Percentiles rank a stretch among this genome's conserved stretches.
Conservation (phyloP, 768 basidiomycete species). For the Asterophora parasitica region DNA sequence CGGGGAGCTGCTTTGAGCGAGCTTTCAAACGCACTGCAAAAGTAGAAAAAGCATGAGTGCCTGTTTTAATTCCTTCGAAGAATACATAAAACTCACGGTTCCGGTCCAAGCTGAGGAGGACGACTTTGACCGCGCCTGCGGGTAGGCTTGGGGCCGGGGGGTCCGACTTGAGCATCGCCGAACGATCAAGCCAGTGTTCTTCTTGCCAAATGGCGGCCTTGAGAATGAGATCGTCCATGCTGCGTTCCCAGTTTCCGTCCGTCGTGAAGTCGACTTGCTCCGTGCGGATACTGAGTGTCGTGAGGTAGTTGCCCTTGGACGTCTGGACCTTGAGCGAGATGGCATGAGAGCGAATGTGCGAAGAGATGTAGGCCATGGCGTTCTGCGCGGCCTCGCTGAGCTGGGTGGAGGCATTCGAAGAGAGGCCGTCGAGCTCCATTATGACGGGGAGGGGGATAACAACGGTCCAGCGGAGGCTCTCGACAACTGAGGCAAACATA, state of each 20-base stretch:
- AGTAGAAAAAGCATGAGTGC: constrained; percentile 13
- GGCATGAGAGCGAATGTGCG: constrained; percentile 69
- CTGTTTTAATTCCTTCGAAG: constrained; percentile 1
- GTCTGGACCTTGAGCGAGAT: constrained; percentile 91
- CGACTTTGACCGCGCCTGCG: constrained; percentile 65
- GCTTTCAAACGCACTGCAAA: constrained; percentile 82
- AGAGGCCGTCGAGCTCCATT: constrained; percentile 95
- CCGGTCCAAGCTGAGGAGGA: constrained; percentile 86
- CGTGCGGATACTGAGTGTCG: constrained; percentile 73
- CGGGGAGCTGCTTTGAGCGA: constrained; percentile 77
- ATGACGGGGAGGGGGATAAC: constrained; percentile 91
- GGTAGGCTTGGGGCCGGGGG: constrained; percentile 31
- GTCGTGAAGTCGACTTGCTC: constrained; percentile 76
- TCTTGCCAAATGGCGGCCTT: constrained; percentile 91
- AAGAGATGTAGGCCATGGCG: constrained; percentile 72
- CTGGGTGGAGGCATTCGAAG: constrained; percentile 46
- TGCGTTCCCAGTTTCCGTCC: constrained; percentile 48
- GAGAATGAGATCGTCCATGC: constrained; percentile 94
- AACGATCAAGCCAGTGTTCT: constrained; percentile 87
- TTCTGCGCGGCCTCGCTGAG: constrained; percentile 72
- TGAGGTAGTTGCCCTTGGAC: constrained; percentile 89
- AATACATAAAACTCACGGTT: constrained; percentile 57
- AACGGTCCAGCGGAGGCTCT: constrained; percentile 80
- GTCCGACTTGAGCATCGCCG: constrained; percentile 54
- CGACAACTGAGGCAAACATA: constrained; percentile 69